Evolutionary conservation across 2,329 filamentous ascomycete genomes (phyloP).

Genomic region (Calonectria ilicicola): DNA sequence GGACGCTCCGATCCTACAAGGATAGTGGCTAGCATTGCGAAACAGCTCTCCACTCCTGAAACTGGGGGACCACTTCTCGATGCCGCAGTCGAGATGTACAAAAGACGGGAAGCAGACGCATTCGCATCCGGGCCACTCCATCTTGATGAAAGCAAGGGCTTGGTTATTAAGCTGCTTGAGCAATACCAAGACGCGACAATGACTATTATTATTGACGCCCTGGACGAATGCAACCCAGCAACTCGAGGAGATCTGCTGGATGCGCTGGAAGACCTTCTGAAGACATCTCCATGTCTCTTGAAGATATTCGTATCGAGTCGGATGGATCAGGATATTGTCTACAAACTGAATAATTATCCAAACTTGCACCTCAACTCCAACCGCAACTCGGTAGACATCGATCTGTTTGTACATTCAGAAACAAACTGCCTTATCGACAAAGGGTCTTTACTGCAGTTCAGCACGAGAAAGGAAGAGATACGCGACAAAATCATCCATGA

Average conservation of each 20-base stretch:
- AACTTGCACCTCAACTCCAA: conserved; percentile 3
- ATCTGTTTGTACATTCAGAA: not conserved
- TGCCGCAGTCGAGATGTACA: not conserved
- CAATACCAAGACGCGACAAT: not conserved
- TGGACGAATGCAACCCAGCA: not conserved
- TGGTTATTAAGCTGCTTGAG: conserved; percentile 10
- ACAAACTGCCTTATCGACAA: not conserved
- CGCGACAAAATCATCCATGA: not conserved
- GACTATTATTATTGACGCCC: not conserved
- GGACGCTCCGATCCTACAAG: not conserved
- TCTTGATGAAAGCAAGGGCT: not conserved
- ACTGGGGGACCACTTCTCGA: not conserved
- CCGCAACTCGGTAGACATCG: conserved; percentile 8
- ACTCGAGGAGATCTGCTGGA: not conserved
- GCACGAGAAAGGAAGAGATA: not conserved
- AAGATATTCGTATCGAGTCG: conserved; percentile 13
- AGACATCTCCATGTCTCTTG: not conserved
- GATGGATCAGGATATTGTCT: not conserved
- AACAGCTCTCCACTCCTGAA: not conserved
- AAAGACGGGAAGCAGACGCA: not conserved
- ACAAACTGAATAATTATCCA: not conserved
- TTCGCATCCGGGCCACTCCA: not conserved
- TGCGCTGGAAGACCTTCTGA: not conserved
- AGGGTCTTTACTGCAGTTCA: not conserved
- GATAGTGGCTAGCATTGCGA: conserved; percentile 3